Base-by-base conservation (phyloP, 306 rosid genomes). In the Vicia sativa region DNA sequence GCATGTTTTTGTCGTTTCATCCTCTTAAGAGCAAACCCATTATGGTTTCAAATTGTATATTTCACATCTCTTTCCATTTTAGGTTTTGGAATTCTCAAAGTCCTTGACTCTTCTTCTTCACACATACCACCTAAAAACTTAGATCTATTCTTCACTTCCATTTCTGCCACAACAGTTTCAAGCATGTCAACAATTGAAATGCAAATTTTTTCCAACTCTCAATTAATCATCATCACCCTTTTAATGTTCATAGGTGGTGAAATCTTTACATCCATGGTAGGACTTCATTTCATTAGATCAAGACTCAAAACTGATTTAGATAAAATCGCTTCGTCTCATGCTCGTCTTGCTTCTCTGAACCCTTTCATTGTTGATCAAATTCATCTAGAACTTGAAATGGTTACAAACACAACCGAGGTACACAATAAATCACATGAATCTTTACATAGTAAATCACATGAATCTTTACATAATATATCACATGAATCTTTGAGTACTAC, bases 161-260 rank as follows among this genome's bases (percentile, higher is more conserved):
- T 82, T 9, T 86, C 96, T 0, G 76, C 89, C 19, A 6, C 84
- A 11, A 84, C 96, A 0, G 91, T 84, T 16, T 86, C 96, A 0
- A 86, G 96, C 74, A 84, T 89, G 91, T 66, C 96, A 25, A 73
- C 87, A 0, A 48, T 89, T 3, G 91, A 89, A 74, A 86, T 89
- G 86, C 83, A 86, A 78, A 74, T 42, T 15, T 84, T 86, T 23
- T 86, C 96, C 1, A 54, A 84, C 45, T 1, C 79, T 38, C 91
- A 89, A 16, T 77, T 84, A 23, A 28, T 86, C 23, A 6, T 78
- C 8, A 14, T 86, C 19, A 84, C 84, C 42, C 12, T 86, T 2
- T 76, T 84, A 18, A 86, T 86, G 89, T 74, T 89, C 52, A 14
- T 76, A 5, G 96, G 96, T 2, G 87, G 91, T 18, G 89, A 84